Conservation (phyloP, 2,329 filamentous ascomycete species). For the Colletotrichum scovillei region DNA sequence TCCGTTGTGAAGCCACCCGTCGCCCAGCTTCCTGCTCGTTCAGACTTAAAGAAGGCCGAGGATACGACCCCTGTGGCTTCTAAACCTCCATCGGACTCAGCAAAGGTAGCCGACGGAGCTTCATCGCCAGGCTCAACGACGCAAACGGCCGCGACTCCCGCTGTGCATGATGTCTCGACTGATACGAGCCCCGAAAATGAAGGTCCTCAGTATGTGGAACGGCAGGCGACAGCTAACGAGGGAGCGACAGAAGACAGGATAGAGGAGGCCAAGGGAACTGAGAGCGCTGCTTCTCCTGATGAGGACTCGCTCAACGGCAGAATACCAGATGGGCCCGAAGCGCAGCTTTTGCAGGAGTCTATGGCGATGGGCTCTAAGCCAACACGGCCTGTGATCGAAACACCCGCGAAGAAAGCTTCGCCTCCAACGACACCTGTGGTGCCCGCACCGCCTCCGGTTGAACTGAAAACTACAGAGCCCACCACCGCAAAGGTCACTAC, state of each 20-base stretch:
- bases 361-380: conserved; percentile 37
- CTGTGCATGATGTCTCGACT: conserved; percentile 74
- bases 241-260: conserved; percentile 49
- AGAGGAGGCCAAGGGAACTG: conserved; percentile 35
- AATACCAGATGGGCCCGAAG: conserved; percentile 50
- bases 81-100: conserved; percentile 48
- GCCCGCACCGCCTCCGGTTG: neutral
- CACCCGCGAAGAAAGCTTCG: conserved; percentile 21
- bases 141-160: conserved; percentile 79
- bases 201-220: conserved; percentile 65
- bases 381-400: conserved; percentile 30
- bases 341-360: conserved; percentile 58
- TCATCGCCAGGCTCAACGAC: conserved; percentile 75
- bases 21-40: conserved; percentile 39
- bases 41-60: conserved; percentile 47
- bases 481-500: neutral
- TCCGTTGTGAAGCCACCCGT: neutral
- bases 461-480: neutral
- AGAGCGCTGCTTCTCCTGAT: conserved; percentile 17
- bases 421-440: conserved; percentile 4
- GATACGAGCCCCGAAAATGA: conserved; percentile 82
- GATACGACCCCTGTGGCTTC: conserved; percentile 40
- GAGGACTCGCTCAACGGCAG: conserved; percentile 31
- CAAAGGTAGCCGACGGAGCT: conserved; percentile 55
- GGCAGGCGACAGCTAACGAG: conserved; percentile 48